phyloP scores from a whole-genome alignment of 148 eudicot species.

The Chenopodium berlandieri region DNA sequence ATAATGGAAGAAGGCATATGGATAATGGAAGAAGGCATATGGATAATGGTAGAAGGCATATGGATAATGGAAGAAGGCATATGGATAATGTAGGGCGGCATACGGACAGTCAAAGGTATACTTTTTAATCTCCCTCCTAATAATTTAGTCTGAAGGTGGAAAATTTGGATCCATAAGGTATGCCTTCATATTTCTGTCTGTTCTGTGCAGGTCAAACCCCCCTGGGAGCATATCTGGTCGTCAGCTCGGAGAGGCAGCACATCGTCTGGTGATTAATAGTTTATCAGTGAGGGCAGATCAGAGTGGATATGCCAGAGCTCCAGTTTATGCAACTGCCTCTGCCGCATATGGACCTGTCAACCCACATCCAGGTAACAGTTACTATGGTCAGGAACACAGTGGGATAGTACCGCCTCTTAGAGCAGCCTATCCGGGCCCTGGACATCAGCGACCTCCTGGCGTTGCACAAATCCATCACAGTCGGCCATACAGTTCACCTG shows the following conservation, averaged over 20 bases:
- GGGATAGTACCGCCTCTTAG: conserved; percentile 23
- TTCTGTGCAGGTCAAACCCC: conserved; percentile 42
- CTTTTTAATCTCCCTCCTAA: background rate
- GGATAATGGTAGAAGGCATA: conserved; percentile 24
- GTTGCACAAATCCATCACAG: conserved; percentile 25
- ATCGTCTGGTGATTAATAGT: conserved; percentile 73
- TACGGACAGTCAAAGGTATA: conserved; percentile 16
- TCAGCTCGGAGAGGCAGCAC: conserved; percentile 86
- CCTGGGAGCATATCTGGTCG: conserved; percentile 64
- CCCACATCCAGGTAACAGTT: conserved; percentile 11
- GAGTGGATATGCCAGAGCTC: conserved; percentile 30
- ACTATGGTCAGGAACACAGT: conserved; percentile 33
- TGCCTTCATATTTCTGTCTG: background rate
- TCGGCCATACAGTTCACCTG: conserved; percentile 30
- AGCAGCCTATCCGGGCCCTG: conserved; percentile 31
- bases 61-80: conserved; percentile 39
- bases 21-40: conserved; percentile 34
- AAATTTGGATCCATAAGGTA: background rate
- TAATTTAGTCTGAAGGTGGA: background rate
- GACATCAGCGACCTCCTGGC: conserved; percentile 28
- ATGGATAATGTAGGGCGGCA: conserved; percentile 26
- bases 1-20: conserved; percentile 48
- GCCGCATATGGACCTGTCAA: conserved; percentile 24
- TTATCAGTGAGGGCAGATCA: conserved; percentile 44
- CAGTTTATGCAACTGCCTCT: conserved; percentile 28